Evolutionary conservation across 2,329 filamentous ascomycete genomes (phyloP).

Genomic region (Claviceps purpurea): DNA sequence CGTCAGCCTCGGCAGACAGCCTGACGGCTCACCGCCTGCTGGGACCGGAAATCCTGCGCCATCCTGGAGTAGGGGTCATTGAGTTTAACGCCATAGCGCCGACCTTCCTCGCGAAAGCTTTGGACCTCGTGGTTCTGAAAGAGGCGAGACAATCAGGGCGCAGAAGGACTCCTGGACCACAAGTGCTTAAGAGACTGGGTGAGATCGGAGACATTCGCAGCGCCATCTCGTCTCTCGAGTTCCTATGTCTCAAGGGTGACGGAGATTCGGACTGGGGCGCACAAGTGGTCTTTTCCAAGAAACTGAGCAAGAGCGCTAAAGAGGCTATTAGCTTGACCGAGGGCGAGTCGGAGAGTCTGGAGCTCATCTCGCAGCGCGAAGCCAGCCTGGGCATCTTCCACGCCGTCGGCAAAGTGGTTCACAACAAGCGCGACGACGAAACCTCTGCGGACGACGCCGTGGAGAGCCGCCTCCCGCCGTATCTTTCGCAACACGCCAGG

Average conservation of each 20-base stretch:
- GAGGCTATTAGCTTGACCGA: conserved; percentile 50
- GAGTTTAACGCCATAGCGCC: conserved; percentile 91
- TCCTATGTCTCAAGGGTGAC: conserved; percentile 75
- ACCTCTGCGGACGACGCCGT: conserved; percentile 26
- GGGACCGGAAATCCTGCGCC: conserved; percentile 71
- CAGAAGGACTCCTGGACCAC: conserved; percentile 60
- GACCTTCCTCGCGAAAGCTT: conserved; percentile 70
- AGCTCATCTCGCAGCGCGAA: conserved; percentile 75
- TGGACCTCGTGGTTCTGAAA: conserved; percentile 72
- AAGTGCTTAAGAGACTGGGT: conserved; percentile 64
- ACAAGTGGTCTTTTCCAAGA: conserved; percentile 52
- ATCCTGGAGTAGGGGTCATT: conserved; percentile 65
- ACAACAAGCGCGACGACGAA: conserved; percentile 72
- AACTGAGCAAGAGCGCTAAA: conserved; percentile 47
- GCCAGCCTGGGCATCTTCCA: conserved; percentile 90
- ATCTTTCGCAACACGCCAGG: conserved; percentile 42
- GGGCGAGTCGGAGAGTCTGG: conserved; percentile 66
- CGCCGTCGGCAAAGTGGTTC: conserved; percentile 87
- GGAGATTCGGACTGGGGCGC: conserved; percentile 61
- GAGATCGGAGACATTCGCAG: conserved; percentile 87
- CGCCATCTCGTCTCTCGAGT: conserved; percentile 84
- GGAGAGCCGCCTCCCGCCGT: conserved; percentile 42
- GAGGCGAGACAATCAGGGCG: conserved; percentile 70
- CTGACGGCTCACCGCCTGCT: conserved; percentile 86
- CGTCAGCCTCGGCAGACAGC: conserved; percentile 73